Conservation (phyloP, 257 asterid genomes). For the Voacanga thouarsii region DNA sequence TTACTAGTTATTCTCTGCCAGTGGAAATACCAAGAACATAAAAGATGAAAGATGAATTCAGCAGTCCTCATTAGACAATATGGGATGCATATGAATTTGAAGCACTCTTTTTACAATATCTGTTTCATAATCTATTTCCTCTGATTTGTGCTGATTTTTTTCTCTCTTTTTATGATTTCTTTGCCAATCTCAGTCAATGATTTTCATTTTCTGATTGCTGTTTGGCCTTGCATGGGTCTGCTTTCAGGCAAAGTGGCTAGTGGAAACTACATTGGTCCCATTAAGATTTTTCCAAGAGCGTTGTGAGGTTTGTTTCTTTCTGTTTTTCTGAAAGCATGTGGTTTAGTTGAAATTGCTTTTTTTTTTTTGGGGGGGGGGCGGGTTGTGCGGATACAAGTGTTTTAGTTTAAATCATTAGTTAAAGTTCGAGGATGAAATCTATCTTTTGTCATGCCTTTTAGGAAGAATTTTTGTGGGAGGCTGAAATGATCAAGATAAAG, state of each 20-base stretch:
- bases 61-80: not conserved
- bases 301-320: constrained; percentile 63
- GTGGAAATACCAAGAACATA: not conserved
- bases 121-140: not conserved
- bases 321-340: not conserved
- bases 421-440: constrained; percentile 11
- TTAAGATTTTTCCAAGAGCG: constrained; percentile 95
- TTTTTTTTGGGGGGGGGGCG: too few relatives aligned
- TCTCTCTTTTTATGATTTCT: not conserved
- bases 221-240: not conserved
- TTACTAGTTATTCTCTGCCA: not conserved
- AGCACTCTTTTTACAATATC: not conserved
- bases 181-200: not conserved
- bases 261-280: constrained; percentile 93
- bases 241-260: constrained; percentile 90
- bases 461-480: constrained; percentile 98
- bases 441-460: constrained; percentile 29
- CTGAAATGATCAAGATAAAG: constrained; percentile 90
- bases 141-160: not conserved
- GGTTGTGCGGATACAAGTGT: not conserved
- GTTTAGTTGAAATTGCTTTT: not conserved
- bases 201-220: not conserved
- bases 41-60: not conserved
- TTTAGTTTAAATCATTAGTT: not conserved
- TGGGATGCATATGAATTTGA: not conserved